Conservation (phyloP, 202 grass and related monocot species). For the Cymbopogon flexuosus region DNA sequence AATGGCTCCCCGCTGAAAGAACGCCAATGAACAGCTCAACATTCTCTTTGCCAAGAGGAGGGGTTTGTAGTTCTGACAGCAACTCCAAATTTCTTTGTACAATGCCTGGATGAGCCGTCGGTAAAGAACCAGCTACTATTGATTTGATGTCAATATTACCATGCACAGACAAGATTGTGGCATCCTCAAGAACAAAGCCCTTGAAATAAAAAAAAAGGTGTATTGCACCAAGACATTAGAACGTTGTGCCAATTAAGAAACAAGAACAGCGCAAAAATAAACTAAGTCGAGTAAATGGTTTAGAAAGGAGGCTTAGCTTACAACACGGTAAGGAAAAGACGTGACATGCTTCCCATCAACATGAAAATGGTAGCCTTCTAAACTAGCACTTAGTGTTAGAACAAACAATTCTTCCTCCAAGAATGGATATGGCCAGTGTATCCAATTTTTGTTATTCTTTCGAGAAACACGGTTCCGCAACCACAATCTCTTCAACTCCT, state of each 20-base stretch:
- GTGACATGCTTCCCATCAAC: constrained; percentile 66
- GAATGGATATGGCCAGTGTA: constrained; percentile 86
- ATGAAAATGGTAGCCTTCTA: constrained; percentile 77
- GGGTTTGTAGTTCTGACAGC: constrained; percentile 56
- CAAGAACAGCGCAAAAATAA: background rate
- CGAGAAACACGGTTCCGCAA: constrained; percentile 45
- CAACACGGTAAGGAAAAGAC: constrained; percentile 79
- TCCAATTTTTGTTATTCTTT: constrained; percentile 43
- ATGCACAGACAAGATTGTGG: constrained; percentile 49
- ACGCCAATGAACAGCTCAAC: constrained; percentile 86
- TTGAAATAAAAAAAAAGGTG: constrained; percentile 26
- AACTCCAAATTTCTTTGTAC: constrained; percentile 56
- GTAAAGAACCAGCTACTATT: constrained; percentile 73
- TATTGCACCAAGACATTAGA: constrained; percentile 8
- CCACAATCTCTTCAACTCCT: constrained; percentile 52
- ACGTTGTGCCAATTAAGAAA: background rate
- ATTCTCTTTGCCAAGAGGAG: constrained; percentile 46
- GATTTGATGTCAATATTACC: constrained; percentile 67
- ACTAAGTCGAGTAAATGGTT: constrained; percentile 14
- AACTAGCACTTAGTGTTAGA: constrained; percentile 64
- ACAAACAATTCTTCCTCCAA: constrained; percentile 70
- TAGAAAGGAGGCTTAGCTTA: constrained; percentile 37
- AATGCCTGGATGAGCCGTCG: constrained; percentile 47
- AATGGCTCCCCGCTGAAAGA: constrained; percentile 88
- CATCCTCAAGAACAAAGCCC: constrained; percentile 83